These are phyloP conservation scores for Vaccinium darrowii DNA, from an alignment of 148 eudicot species.

Conservation along the genomic window DNA sequence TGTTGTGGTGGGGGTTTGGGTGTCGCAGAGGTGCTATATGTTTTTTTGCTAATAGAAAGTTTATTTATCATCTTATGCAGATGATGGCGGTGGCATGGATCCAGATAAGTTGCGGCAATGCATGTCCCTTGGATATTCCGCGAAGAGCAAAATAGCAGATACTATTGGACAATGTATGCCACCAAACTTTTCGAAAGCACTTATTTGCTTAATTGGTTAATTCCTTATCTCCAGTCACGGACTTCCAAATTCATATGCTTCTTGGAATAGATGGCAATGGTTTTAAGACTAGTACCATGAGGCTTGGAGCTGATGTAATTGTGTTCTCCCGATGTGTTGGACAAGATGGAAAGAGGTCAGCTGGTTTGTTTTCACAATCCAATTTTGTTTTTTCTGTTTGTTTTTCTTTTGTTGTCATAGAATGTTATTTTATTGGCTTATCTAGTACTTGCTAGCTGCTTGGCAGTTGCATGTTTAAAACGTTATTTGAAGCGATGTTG, in stretches of 20 bases:
- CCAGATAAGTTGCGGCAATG: constrained; percentile 91
- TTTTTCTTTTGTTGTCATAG: neutral
- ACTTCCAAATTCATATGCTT: neutral
- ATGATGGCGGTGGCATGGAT: constrained; percentile 97
- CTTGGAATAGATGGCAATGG: constrained; percentile 80
- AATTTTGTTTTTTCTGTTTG: neutral
- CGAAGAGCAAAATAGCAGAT: constrained; percentile 77
- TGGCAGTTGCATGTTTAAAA: neutral
- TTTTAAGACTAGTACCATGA: constrained; percentile 97
- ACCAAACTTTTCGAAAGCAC: neutral
- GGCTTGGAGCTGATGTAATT: constrained; percentile 98
- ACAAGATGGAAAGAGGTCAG: constrained; percentile 59
- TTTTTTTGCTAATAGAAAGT: neutral
- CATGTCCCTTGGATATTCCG: constrained; percentile 97
- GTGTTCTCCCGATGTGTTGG: constrained; percentile 83
- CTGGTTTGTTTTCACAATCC: neutral
- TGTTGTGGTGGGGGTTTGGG: neutral
- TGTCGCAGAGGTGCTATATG: neutral
- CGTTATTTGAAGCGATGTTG: neutral
- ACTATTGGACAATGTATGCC: constrained; percentile 91
- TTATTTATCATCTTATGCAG: constrained; percentile 30
- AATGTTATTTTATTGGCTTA: neutral
- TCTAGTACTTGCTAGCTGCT: neutral
- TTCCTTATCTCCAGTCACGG: neutral
- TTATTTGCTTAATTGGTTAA: neutral